A percentile compares a stretch with the other conserved stretches of the same genome.
These are phyloP conservation scores for Boletus rufocinnamomeus DNA, from an alignment of 768 basidiomycete species.

Conservation along the genomic window DNA sequence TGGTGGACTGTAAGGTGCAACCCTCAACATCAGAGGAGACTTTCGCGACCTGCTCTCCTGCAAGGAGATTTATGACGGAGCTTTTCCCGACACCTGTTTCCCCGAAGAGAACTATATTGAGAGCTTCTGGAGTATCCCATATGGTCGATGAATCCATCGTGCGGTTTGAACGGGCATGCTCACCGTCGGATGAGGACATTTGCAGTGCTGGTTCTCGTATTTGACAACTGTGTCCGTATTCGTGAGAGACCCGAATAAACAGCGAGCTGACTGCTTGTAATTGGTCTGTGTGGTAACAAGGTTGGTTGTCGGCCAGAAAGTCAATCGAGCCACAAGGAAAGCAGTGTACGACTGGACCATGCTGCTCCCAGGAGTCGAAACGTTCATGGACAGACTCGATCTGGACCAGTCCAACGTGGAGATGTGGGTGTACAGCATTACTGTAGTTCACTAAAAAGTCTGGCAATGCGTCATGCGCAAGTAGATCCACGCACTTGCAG, in stretches of 20 bases:
- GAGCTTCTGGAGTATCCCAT: not conserved
- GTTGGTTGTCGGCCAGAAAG: conserved; percentile 10
- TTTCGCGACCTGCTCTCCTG: conserved; percentile 28
- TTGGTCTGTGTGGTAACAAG: not conserved
- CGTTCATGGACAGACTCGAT: conserved; percentile 9
- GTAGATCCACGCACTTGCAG: conserved; percentile 24
- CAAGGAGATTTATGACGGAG: conserved; percentile 47
- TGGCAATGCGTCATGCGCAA: conserved; percentile 13
- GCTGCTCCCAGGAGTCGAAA: conserved; percentile 1
- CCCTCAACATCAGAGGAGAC: conserved; percentile 36
- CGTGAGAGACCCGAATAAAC: conserved; percentile 8
- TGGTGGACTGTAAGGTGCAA: conserved; percentile 35
- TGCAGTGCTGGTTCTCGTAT: not conserved
- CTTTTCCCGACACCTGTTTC: conserved; percentile 43
- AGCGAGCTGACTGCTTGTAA: not conserved
- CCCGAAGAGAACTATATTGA: conserved; percentile 36
- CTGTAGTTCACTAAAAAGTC: not conserved
- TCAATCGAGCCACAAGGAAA: conserved; percentile 5
- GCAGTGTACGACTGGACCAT: conserved; percentile 7
- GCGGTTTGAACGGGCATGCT: conserved; percentile 4
- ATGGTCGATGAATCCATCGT: conserved; percentile 1
- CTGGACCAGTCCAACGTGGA: conserved; percentile 17
- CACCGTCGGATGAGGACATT: conserved; percentile 26
- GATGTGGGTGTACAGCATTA: conserved; percentile 21
- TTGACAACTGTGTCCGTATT: conserved; percentile 6